These are phyloP conservation scores for Phytophthora niederhauseri DNA, from an alignment of 352 stramenopile genomes.

Conservation along the genomic window DNA sequence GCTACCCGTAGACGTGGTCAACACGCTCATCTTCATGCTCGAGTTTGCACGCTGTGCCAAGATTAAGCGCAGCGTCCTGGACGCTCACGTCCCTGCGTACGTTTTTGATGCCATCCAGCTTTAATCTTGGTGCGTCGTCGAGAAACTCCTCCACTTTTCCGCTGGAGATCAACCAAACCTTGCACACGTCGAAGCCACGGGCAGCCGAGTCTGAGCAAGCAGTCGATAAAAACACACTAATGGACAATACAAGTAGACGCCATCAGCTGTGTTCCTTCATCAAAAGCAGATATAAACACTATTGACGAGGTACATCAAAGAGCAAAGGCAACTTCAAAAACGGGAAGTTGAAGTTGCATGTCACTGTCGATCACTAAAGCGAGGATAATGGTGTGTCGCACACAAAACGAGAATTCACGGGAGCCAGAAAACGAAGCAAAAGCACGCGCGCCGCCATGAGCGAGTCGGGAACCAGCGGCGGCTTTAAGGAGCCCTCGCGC, in stretches of 20 bases:
- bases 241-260: slow-evolving; percentile 22
- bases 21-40: slow-evolving; percentile 91
- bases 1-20: slow-evolving; percentile 83
- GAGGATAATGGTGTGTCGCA: neutral
- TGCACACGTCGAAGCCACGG: slow-evolving; percentile 9
- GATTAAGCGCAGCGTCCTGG: slow-evolving; percentile 82
- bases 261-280: neutral
- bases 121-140: slow-evolving; percentile 25
- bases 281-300: too few relatives aligned
- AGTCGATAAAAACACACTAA: slow-evolving; percentile 14
- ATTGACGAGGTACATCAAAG: too few relatives aligned
- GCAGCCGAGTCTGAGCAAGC: slow-evolving; percentile 15
- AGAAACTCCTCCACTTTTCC: slow-evolving; percentile 3
- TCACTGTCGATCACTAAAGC: neutral
- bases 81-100: slow-evolving; percentile 88
- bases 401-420: slow-evolving; percentile 12
- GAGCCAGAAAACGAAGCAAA: slow-evolving; percentile 37
- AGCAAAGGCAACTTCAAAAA: neutral
- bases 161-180: slow-evolving; percentile 8
- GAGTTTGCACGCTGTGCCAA: slow-evolving; percentile 87
- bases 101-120: slow-evolving; percentile 91
- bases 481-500: slow-evolving; percentile 64
- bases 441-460: slow-evolving; percentile 34
- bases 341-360: slow-evolving; percentile 21
- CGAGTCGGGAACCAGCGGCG: slow-evolving; percentile 23